Percentiles rank a stretch among this genome's conserved stretches.
Conservation (phyloP, 805 yeast species). For the Jamesozyma rosinii region DNA sequence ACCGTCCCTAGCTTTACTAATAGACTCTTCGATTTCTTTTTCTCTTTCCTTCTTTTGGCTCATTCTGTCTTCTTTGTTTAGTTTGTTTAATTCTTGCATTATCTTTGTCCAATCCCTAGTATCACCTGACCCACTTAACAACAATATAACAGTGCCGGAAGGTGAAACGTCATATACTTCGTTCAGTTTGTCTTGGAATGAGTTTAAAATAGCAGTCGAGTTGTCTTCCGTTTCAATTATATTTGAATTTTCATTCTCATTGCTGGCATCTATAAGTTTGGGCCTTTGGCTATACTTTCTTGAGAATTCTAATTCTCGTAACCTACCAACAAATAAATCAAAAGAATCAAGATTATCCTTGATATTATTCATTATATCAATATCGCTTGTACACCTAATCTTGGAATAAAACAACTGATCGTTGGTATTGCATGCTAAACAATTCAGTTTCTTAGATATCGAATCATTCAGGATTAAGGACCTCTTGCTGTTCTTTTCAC, state of each 20-base stretch:
- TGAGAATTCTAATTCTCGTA: slow-evolving; percentile 50
- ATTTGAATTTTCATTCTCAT: neutral
- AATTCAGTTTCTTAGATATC: slow-evolving; percentile 13
- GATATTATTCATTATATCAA: slow-evolving; percentile 42
- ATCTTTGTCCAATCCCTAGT: slow-evolving; percentile 37
- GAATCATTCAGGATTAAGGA: slow-evolving; percentile 32
- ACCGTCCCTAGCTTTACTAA: slow-evolving; percentile 50
- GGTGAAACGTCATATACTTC: slow-evolving; percentile 48
- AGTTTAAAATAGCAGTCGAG: slow-evolving; percentile 8
- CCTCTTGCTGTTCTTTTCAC: slow-evolving; percentile 19
- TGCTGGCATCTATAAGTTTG: slow-evolving; percentile 3
- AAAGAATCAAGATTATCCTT: slow-evolving; percentile 31
- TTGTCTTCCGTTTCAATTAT: neutral
- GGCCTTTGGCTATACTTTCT: slow-evolving; percentile 27
- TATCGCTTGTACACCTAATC: slow-evolving; percentile 48
- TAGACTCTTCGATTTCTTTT: slow-evolving; percentile 38
- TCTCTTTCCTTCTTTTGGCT: slow-evolving; percentile 37
- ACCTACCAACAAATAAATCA: slow-evolving; percentile 44
- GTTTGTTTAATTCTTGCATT: slow-evolving; percentile 34
- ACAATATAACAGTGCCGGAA: slow-evolving; percentile 46
- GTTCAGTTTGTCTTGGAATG: slow-evolving; percentile 38
- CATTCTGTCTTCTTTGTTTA: slow-evolving; percentile 35
- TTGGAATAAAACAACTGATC: slow-evolving; percentile 7
- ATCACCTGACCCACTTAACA: slow-evolving; percentile 58
- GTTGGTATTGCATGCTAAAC: neutral